phyloP scores from a whole-genome alignment of 495 filamentous ascomycete genomes.

The Lineolata rhizophorae region DNA sequence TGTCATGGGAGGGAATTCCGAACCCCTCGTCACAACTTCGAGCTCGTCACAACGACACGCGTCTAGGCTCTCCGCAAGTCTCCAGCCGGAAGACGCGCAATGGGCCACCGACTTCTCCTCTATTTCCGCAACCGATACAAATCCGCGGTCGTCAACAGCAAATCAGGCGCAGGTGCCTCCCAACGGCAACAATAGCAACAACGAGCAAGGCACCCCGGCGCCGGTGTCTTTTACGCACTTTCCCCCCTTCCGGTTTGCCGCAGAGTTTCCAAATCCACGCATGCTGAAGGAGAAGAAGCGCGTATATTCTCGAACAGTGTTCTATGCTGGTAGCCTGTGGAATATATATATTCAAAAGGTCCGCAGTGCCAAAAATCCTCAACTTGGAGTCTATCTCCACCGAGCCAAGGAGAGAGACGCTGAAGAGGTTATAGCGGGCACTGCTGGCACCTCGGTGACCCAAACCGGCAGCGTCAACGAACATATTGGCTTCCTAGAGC shows the following conservation, averaged over 20 bases:
- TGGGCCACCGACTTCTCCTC: conserved; percentile 28
- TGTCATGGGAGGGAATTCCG: conserved; percentile 29
- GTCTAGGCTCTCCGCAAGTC: conserved; percentile 20
- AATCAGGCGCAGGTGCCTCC: no score
- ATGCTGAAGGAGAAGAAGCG: conserved; percentile 36
- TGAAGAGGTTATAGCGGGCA: conserved; percentile 17
- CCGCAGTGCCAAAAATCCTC: conserved; percentile 27
- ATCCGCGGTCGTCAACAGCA: no score
- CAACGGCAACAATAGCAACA: no score
- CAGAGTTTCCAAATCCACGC: conserved; percentile 32
- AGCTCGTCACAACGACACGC: conserved; percentile 18
- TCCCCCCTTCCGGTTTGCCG: conserved; percentile 36
- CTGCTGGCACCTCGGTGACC: conserved; percentile 1
- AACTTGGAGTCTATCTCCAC: conserved; percentile 38
- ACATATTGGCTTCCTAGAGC: conserved; percentile 26
- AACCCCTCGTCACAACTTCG: conserved; percentile 21
- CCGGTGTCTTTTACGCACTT: conserved; percentile 29
- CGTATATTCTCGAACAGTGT: conserved; percentile 38
- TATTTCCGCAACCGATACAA: no score
- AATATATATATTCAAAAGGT: conserved; percentile 43
- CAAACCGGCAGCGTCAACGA: conserved; percentile 22
- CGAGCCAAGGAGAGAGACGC: conserved; percentile 34
- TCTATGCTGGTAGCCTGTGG: conserved; percentile 37
- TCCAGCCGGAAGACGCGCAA: conserved; percentile 26
- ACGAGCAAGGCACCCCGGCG: no score